A percentile compares a stretch with the other conserved stretches of the same genome.
Conservation (phyloP, 2,329 filamentous ascomycete genomes). For the Aquanectria penicillioides region DNA sequence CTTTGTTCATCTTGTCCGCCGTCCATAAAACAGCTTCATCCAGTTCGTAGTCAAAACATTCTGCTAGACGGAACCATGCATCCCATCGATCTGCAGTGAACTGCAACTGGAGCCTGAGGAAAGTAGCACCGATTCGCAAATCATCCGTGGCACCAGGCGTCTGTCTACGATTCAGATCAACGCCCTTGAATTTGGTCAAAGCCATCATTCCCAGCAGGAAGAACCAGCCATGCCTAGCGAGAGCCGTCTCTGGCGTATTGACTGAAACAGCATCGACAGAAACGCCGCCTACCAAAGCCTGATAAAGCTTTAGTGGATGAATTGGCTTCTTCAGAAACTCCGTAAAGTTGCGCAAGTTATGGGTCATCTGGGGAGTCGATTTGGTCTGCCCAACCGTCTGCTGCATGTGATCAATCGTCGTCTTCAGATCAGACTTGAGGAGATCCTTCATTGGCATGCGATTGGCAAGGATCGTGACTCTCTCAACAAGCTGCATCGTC, state of each 20-base stretch:
- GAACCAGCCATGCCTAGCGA: conserved; percentile 90
- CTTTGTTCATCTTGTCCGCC: conserved; percentile 90
- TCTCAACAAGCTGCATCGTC: conserved; percentile 83
- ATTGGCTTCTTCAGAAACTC: conserved; percentile 86
- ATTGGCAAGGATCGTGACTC: conserved; percentile 82
- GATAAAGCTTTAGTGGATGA: conserved; percentile 81
- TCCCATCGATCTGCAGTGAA: conserved; percentile 87
- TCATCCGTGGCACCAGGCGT: conserved; percentile 85
- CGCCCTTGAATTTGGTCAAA: conserved; percentile 81
- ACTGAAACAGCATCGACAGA: conserved; percentile 78
- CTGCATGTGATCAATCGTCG: conserved; percentile 92
- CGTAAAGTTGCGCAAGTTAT: conserved; percentile 86
- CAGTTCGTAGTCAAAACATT: conserved; percentile 87
- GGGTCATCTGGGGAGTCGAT: conserved; percentile 80
- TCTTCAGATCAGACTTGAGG: conserved; percentile 89
- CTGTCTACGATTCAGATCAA: conserved; percentile 77
- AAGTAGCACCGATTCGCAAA: conserved; percentile 81
- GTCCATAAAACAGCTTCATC: conserved; percentile 91
- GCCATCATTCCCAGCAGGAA: conserved; percentile 90
- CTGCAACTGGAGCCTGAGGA: conserved; percentile 83
- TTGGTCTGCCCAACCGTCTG: conserved; percentile 84
- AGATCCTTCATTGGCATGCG: conserved; percentile 91
- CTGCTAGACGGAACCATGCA: conserved; percentile 87
- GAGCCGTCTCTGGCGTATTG: conserved; percentile 72
- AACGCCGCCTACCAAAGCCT: conserved; percentile 81